These are phyloP conservation scores for Begonia masoniana DNA, from an alignment of 306 rosid genomes.

Conservation along the genomic window DNA sequence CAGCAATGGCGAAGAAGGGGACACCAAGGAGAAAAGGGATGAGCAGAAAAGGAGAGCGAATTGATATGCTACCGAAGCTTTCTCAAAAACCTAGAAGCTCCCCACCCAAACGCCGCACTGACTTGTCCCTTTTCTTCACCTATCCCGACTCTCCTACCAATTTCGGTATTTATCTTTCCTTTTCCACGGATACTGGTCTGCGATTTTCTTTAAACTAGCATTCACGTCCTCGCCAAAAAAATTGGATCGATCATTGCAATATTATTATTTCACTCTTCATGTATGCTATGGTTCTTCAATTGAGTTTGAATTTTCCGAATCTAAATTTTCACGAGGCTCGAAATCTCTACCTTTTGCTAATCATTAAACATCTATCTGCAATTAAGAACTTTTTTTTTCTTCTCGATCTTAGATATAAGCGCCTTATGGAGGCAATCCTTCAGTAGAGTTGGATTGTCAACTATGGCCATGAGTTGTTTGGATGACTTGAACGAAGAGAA, in stretches of 20 bases:
- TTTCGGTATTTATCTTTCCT: conserved; percentile 11
- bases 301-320: no score
- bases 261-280: no score
- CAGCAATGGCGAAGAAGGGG: conserved; percentile 44
- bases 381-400: no score
- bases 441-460: conserved; percentile 25
- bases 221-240: no score
- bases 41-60: conserved; percentile 3
- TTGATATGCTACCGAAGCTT: conserved; percentile 26
- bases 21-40: conserved; percentile 8
- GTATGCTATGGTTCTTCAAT: no score
- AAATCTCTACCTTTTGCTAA: no score
- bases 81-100: conserved; percentile 65
- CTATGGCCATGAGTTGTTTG: conserved; percentile 16
- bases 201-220: no score
- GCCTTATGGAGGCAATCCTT: conserved; percentile 15
- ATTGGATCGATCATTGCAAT: no score
- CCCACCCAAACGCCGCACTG: conserved; percentile 49
- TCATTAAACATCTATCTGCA: no score
- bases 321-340: no score
- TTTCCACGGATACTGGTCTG: no score
- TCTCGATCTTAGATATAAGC: no score
- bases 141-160: conserved; percentile 9
- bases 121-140: conserved; percentile 27
- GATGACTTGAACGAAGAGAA: conserved; percentile 14